Percentiles rank a stretch among this genome's conserved stretches.
phyloP scores from a whole-genome alignment of 2,329 filamentous ascomycete species.

The Zasmidium angulare region DNA sequence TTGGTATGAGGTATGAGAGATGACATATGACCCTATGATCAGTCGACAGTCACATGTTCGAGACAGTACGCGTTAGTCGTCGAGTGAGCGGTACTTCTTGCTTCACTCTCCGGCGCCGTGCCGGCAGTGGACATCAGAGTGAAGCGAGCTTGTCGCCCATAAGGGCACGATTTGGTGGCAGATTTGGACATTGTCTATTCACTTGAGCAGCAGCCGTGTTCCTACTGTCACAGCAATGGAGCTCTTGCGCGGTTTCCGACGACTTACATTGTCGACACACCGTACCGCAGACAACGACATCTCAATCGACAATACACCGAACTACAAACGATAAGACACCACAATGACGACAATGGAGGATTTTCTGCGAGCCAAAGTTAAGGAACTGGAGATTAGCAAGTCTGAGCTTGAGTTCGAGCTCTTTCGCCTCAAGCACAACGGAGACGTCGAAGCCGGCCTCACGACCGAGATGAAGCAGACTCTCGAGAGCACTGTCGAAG shows the following conservation, averaged over 20 bases:
- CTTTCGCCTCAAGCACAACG: neutral
- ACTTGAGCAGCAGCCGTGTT: no score
- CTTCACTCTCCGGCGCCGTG: no score
- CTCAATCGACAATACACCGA: neutral
- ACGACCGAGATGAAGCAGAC: no score
- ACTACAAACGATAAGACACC: neutral
- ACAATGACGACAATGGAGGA: neutral
- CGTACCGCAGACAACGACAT: neutral
- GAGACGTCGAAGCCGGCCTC: neutral
- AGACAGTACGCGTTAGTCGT: neutral
- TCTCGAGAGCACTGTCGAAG: neutral
- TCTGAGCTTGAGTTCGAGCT: neutral
- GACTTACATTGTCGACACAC: no score
- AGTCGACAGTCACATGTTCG: neutral
- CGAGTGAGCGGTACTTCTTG: no score
- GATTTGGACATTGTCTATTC: no score
- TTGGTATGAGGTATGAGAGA: neutral
- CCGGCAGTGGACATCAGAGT: no score
- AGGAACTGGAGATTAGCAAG: neutral
- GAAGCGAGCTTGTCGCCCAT: no score
- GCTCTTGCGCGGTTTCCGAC: no score
- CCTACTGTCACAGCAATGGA: no score
- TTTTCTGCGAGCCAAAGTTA: neutral
- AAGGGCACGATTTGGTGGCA: no score
- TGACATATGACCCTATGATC: neutral